Conservation (phyloP, 495 filamentous ascomycete genomes). For the Hyaloscypha finlandica region DNA sequence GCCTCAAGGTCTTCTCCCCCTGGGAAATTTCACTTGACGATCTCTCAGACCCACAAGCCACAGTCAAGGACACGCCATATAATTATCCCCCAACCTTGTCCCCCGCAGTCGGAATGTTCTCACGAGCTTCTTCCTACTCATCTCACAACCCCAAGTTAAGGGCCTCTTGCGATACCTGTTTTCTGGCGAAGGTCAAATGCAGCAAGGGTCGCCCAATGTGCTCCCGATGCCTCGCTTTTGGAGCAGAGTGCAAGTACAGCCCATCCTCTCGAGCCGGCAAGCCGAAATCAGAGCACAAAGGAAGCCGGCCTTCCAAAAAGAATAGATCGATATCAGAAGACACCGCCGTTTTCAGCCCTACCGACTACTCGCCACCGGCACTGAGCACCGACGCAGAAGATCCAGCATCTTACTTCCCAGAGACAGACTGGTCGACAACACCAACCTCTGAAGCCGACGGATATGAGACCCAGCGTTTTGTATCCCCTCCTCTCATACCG, state of each 20-base stretch:
- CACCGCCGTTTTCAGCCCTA: not conserved
- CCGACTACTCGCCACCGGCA: not conserved
- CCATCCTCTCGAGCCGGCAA: conserved; percentile 8
- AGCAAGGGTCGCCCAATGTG: not conserved
- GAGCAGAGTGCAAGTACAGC: conserved; percentile 9
- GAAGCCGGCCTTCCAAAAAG: not conserved
- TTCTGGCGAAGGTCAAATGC: conserved; percentile 1
- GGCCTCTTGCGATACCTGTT: conserved; percentile 1
- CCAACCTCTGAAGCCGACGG: not conserved
- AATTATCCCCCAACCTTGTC: not conserved
- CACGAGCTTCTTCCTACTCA: not conserved
- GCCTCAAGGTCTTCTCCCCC: not conserved
- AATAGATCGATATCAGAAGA: not conserved
- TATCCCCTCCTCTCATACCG: not conserved
- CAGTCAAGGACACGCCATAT: not conserved
- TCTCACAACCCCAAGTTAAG: conserved; percentile 1
- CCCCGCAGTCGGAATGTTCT: not conserved
- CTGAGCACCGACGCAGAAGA: not conserved
- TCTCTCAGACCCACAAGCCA: not conserved
- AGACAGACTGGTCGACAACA: conserved; percentile 6
- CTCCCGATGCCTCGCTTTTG: conserved; percentile 3
- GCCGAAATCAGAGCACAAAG: conserved; percentile 6
- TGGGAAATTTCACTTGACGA: not conserved
- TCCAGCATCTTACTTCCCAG: not conserved
- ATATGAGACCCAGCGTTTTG: not conserved